A percentile compares a stretch with the other conserved stretches of the same genome.
phyloP scores from a whole-genome alignment of 192 early-diverging fungal species.

The Pecoramyces ruminantium region DNA sequence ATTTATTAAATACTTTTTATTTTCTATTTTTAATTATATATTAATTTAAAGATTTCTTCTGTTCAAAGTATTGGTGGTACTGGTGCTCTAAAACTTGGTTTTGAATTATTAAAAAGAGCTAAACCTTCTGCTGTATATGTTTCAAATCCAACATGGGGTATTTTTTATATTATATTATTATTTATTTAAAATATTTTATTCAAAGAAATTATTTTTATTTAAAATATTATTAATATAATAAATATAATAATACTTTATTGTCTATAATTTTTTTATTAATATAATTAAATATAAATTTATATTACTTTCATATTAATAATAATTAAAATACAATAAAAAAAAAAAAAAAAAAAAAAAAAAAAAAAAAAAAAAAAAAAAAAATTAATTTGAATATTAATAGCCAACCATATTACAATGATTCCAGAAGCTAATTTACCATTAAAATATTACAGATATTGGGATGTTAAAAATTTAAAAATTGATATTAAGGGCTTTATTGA shows the following conservation, averaged over 20 bases:
- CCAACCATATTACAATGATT: conserved; percentile 83
- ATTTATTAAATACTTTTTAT: background rate
- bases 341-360: background rate
- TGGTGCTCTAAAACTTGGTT: conserved; percentile 74
- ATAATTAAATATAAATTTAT: no score
- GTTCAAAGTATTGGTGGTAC: conserved; percentile 92
- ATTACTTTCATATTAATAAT: no score
- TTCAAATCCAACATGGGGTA: conserved; percentile 87
- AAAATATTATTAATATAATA: no score
- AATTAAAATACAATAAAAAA: no score
- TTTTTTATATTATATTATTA: background rate
- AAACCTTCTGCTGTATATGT: conserved; percentile 50
- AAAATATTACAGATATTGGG: conserved; percentile 79
- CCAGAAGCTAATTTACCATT: conserved; percentile 60
- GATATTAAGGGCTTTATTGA: conserved; percentile 61
- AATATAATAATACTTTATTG: no score
- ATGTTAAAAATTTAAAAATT: conserved; percentile 56
- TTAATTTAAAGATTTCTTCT: conserved; percentile 13
- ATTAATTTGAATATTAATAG: conserved; percentile 1
- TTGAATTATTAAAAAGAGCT: conserved; percentile 51
- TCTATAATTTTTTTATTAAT: no score
- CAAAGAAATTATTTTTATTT: background rate
- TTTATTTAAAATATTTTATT: background rate
- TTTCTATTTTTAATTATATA: background rate
- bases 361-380: no score